Percentiles rank a stretch among this genome's conserved stretches.
phyloP scores from a whole-genome alignment of 371 early-diverging fungal genomes.

The Mortierella sp. region DNA sequence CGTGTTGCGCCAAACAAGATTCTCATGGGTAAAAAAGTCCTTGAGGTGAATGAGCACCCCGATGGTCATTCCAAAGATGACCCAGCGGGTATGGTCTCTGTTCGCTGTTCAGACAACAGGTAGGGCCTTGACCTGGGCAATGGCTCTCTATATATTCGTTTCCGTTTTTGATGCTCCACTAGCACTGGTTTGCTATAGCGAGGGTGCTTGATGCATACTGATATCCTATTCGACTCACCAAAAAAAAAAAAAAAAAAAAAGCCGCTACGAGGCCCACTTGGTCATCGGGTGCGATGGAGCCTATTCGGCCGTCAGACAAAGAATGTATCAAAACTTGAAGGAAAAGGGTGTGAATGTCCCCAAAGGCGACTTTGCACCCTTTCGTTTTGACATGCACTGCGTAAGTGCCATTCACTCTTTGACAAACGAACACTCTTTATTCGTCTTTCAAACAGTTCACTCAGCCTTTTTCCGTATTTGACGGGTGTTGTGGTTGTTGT shows the following conservation, averaged over 20 bases:
- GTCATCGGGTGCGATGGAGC: slow-evolving; percentile 19
- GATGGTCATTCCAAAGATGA: not conserved
- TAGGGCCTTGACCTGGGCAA: too few species aligned
- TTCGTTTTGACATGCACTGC: slow-evolving; percentile 14
- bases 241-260: not conserved
- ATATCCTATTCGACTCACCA: not conserved
- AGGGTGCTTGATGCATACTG: not conserved
- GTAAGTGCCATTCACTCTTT: not conserved
- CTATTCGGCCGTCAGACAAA: slow-evolving; percentile 14
- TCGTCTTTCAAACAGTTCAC: too few species aligned
- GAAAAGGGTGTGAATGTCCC: slow-evolving; percentile 8
- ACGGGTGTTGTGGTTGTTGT: too few species aligned
- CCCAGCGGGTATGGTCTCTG: not conserved
- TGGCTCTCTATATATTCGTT: not conserved
- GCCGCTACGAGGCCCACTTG: not conserved
- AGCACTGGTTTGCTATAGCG: not conserved
- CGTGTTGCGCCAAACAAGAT: slow-evolving; percentile 7
- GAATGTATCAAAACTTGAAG: slow-evolving; percentile 13
- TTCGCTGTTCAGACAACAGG: slow-evolving; percentile 9
- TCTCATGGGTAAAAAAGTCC: slow-evolving; percentile 14
- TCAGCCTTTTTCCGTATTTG: too few species aligned
- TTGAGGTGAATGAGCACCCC: slow-evolving; percentile 3
- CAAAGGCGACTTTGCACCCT: slow-evolving; percentile 8
- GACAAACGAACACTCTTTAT: too few species aligned
- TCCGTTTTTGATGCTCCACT: not conserved